Evolutionary conservation across 2,329 filamentous ascomycete genomes (phyloP).

Genomic region (Davidsoniella neocaledoniae): DNA sequence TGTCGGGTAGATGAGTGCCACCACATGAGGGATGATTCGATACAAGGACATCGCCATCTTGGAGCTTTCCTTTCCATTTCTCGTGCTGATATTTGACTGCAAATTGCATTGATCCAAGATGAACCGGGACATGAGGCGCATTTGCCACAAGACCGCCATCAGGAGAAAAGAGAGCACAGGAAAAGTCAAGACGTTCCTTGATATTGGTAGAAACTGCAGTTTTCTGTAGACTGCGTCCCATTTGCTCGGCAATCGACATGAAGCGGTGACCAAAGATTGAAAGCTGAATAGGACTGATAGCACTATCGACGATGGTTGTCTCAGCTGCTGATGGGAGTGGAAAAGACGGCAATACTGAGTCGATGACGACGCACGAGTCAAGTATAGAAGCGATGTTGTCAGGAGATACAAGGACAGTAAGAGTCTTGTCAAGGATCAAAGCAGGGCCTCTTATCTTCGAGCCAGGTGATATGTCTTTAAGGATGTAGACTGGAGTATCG

Average conservation of each 20-base stretch:
- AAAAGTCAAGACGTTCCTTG: conserved; percentile 69
- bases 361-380: conserved; percentile 77
- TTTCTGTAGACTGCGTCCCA: conserved; percentile 66
- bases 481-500: conserved; percentile 68
- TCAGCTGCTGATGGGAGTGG: neutral
- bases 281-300: conserved; percentile 52
- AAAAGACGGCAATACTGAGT: conserved; percentile 21
- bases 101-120: conserved; percentile 69
- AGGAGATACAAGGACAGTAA: conserved; percentile 83
- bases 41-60: conserved; percentile 65
- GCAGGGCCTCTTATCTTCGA: conserved; percentile 64
- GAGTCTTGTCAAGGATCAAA: conserved; percentile 72
- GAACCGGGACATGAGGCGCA: conserved; percentile 64
- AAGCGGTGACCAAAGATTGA: conserved; percentile 70
- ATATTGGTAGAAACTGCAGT: conserved; percentile 69
- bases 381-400: conserved; percentile 60
- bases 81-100: conserved; percentile 62
- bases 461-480: conserved; percentile 56
- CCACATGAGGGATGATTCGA: conserved; percentile 74
- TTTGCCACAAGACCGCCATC: conserved; percentile 63
- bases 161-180: conserved; percentile 63
- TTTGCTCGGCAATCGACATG: conserved; percentile 75
- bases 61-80: conserved; percentile 62
- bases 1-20: conserved; percentile 68
- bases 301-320: neutral